Base-by-base conservation (phyloP, 495 filamentous ascomycete genomes). In the Neurospora intermedia region DNA sequence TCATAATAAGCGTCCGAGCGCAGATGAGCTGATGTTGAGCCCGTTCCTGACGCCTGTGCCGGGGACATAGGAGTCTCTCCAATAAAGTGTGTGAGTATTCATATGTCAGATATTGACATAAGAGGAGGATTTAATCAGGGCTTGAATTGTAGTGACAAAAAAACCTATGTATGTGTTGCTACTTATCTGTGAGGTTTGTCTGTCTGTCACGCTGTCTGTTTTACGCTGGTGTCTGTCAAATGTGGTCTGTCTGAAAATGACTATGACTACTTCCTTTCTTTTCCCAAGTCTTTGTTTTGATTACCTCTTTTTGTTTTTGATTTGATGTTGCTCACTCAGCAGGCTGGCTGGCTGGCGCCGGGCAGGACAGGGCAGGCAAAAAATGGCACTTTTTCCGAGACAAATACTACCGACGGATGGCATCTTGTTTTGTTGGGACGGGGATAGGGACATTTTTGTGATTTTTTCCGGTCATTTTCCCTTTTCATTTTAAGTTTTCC, bases 1-100 rank as follows among this genome's bases (percentile, higher is more conserved):
- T 78, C 93, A 97, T 81, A 93, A 96, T 80, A 89, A 91, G 84
- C 86, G 96, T 74, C 96, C 96, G 20, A 94, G 88, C 77, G 96
- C 96, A 16, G 95, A 98, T 76, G 95, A 97, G 74, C 81, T 99
- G 70, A 86, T 97, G 81, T 83, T 89, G 43, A 92, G 91, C 79
- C 90, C 91, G 69, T 98, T 98, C 82, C 83, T 97, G 80, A 87
- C 88, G 42, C 90, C 92, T 66, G 54, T 7, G 27, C 54, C 54
- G 4, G 54, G 54, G 70, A 87, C 92, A 69, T 81, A 79, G 35
- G 82, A 74, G 62, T 43, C 38, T 42, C 27, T 73, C 13, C 45
- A 74, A 59, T 35, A 10, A 70, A 71, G 13, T 59, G 48, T 59
- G 40, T 3, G 40, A 41, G 40, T 41, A 41, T 9, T 41, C 40